Evolutionary conservation across 768 basidiomycete species (phyloP).

Genomic region (Phanerochaete carnosa): DNA sequence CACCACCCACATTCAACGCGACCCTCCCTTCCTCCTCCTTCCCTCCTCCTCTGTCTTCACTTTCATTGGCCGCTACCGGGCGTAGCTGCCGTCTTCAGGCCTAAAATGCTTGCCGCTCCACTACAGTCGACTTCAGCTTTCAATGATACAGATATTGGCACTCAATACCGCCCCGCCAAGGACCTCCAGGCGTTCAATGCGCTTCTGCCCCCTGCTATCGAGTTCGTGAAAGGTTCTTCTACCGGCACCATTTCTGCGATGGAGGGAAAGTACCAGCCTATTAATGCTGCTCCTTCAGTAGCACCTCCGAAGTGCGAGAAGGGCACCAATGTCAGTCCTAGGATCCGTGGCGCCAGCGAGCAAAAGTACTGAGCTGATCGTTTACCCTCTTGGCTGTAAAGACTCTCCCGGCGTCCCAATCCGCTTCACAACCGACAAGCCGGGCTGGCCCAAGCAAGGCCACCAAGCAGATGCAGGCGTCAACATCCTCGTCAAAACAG

Average conservation of each 20-base stretch:
- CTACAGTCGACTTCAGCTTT: slow-evolving; percentile 54
- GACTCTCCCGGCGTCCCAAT: neutral
- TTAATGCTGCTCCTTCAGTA: slow-evolving; percentile 43
- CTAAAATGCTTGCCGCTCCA: slow-evolving; percentile 66
- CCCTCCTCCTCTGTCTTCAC: neutral
- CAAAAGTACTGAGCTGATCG: neutral
- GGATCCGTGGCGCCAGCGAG: neutral
- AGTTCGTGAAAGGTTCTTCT: slow-evolving; percentile 83
- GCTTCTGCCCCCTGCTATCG: slow-evolving; percentile 75
- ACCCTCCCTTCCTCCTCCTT: neutral
- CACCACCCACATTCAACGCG: neutral
- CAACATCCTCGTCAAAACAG: slow-evolving; percentile 25
- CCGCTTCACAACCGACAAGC: slow-evolving; percentile 1
- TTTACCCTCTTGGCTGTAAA: neutral
- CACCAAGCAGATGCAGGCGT: slow-evolving; percentile 17
- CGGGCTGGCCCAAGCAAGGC: slow-evolving; percentile 24
- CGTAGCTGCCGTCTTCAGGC: neutral
- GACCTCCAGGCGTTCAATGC: slow-evolving; percentile 75
- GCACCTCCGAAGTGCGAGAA: neutral
- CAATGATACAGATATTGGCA: slow-evolving; percentile 46
- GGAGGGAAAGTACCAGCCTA: slow-evolving; percentile 78
- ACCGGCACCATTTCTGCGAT: slow-evolving; percentile 67
- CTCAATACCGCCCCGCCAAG: slow-evolving; percentile 62
- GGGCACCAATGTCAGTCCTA: slow-evolving; percentile 1
- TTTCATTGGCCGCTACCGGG: neutral